Base-by-base conservation (phyloP, 495 filamentous ascomycete genomes). In the Penicillium chermesinum region DNA sequence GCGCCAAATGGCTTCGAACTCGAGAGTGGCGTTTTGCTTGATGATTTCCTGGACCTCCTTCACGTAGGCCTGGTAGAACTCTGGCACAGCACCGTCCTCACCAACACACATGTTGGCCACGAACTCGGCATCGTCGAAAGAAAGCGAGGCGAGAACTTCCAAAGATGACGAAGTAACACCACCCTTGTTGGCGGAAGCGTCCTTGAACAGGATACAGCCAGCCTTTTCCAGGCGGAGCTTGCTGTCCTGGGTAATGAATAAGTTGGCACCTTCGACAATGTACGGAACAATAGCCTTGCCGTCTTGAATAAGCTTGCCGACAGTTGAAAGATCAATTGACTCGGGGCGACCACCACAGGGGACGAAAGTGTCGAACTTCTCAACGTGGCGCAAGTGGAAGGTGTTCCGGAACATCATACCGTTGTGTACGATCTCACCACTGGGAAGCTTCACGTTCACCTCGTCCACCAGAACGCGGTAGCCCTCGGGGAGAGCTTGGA, bases 171-270 rank as follows among this genome's bases (percentile, higher is more conserved):
- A 95, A 5, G 93, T 98, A 39, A 98, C 93, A 64, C 93, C 93
- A 58, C 93, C 93, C 77, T 98, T 98, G 78, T 98, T 98, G 36
- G 94, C 90, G 36, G 89, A 95, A 10, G 93, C 93, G 69, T 98
- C 93, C 75, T 98, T 98, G 80, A 88, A 97, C 36, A 98, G 67
- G 55, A 97, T 84, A 61, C 86, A 89, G 50, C 94, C 94, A 21
- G 93, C 91, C 56, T 87, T 83, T 71, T 98, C 93, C 4, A 98
- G 80, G 16, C 89, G 85, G 46, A 97, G 76, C 77, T 98, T 98
- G 54, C 89, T 90, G 61, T 98, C 93, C 69, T 98, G 94, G 10
- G 93, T 97, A 69, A 98, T 93, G 80, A 98, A 98, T 34, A 98
- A 76, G 63, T 98, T 98, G 61, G 93, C 93, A 16, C 93, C 93